phyloP scores from a whole-genome alignment of 169 alveolate genomes.

The Plasmodium knowlesi region DNA sequence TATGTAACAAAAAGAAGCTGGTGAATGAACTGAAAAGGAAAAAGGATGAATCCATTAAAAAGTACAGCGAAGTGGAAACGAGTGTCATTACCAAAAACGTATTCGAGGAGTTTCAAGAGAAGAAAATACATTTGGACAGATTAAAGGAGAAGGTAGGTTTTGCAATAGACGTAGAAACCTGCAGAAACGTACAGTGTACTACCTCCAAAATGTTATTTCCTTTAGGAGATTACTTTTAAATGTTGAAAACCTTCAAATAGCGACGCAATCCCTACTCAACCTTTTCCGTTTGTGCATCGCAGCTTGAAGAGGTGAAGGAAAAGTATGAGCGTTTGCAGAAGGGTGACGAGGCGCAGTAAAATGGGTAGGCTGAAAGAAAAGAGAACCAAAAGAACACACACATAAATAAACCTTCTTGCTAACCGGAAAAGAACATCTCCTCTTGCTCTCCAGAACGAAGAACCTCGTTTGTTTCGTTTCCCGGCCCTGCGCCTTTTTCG shows the following conservation, averaged over 20 bases:
- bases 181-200: neutral
- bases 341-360: neutral
- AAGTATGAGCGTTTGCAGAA: neutral
- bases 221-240: neutral
- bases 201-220: neutral
- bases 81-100: constrained; percentile 23
- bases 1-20: constrained; percentile 10
- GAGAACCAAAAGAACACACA: neutral
- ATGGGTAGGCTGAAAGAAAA: neutral
- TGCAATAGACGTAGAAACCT: neutral
- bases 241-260: neutral
- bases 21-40: constrained; percentile 42
- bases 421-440: neutral
- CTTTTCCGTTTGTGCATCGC: neutral
- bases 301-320: neutral
- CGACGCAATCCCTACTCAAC: neutral
- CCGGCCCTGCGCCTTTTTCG: neutral
- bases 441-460: neutral
- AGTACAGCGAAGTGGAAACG: constrained; percentile 25
- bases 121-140: constrained; percentile 7
- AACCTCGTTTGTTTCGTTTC: neutral
- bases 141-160: constrained; percentile 27
- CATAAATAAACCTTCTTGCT: neutral
- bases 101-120: constrained; percentile 25
- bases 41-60: constrained; percentile 61